Conservation (phyloP, 202 grass and related monocot species). For the Schoenoplectus triqueter region DNA sequence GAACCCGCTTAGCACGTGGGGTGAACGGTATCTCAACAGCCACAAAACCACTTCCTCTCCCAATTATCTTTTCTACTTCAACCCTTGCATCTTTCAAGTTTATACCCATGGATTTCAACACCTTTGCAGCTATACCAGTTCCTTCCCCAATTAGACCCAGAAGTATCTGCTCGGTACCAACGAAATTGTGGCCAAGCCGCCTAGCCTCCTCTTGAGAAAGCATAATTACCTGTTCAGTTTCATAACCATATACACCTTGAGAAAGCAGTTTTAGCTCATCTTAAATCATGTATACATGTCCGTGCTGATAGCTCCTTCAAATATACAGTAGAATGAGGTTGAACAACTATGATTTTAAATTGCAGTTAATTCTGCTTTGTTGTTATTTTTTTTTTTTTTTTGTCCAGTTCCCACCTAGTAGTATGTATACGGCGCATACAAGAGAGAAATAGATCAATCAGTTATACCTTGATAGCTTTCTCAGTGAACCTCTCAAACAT, state of each 20-base stretch:
- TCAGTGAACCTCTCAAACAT: constrained; percentile 82
- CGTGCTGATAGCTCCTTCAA: neutral
- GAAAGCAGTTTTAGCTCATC: neutral
- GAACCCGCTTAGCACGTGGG: constrained; percentile 81
- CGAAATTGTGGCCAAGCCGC: constrained; percentile 83
- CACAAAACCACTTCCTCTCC: constrained; percentile 85
- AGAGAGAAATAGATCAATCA: neutral
- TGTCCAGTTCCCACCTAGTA: neutral
- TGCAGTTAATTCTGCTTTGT: neutral
- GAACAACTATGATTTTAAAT: neutral
- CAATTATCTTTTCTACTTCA: constrained; percentile 93
- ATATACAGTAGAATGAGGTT: neutral
- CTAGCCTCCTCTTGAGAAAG: constrained; percentile 94
- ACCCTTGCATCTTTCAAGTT: constrained; percentile 93
- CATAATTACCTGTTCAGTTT: constrained; percentile 61
- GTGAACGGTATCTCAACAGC: constrained; percentile 95
- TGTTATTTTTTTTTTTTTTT: neutral
- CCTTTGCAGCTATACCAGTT: constrained; percentile 90
- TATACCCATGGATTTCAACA: constrained; percentile 95
- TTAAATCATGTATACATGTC: neutral
- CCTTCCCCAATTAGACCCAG: constrained; percentile 88
- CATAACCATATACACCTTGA: neutral
- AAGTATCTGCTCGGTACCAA: constrained; percentile 85
- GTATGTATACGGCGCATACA: neutral
- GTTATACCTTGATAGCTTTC: constrained; percentile 59